A percentile compares a stretch with the other conserved stretches of the same genome.
Conservation (phyloP, 2,329 filamentous ascomycete genomes). For the Calonectria multiphialidica region DNA sequence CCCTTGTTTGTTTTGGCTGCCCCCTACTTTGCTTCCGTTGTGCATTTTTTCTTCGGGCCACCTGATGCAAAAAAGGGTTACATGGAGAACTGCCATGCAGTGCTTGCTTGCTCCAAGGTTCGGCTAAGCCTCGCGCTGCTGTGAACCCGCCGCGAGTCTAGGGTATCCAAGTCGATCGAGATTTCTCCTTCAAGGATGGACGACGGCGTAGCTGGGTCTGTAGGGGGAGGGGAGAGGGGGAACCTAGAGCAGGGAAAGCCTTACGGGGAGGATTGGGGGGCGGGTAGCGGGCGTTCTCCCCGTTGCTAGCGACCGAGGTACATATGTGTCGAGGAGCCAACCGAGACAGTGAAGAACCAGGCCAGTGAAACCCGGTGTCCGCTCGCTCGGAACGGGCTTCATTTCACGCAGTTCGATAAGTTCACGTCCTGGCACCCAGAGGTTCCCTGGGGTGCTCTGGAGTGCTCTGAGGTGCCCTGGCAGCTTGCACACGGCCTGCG, state of each 20-base stretch:
- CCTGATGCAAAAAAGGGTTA: constrained; percentile 24
- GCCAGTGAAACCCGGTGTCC: not conserved
- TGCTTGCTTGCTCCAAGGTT: not conserved
- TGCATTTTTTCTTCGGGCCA: constrained; percentile 14
- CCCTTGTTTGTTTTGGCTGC: constrained; percentile 24
- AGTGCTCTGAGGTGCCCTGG: not conserved
- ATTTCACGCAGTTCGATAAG: not conserved
- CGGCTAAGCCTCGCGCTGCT: constrained; percentile 7
- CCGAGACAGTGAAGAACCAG: not conserved
- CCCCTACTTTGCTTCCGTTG: constrained; percentile 7
- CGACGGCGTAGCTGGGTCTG: not conserved
- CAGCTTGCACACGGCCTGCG: not conserved
- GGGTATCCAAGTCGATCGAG: constrained; percentile 15
- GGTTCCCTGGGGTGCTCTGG: too few relatives aligned
- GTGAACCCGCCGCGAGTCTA: not conserved
- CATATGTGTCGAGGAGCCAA: not conserved
- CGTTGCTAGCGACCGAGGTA: constrained; percentile 4
- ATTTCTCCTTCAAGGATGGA: not conserved
- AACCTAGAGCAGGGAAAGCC: not conserved
- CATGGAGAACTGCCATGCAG: constrained; percentile 9
- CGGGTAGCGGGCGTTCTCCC: constrained; percentile 3
- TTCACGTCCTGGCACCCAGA: not conserved
- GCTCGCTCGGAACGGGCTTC: not conserved
- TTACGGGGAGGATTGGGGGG: not conserved
- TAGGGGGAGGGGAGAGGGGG: not conserved